Evolutionary conservation across 2,329 filamentous ascomycete genomes (phyloP).

Genomic region (Ophiocordyceps camponoti-saundersi): DNA sequence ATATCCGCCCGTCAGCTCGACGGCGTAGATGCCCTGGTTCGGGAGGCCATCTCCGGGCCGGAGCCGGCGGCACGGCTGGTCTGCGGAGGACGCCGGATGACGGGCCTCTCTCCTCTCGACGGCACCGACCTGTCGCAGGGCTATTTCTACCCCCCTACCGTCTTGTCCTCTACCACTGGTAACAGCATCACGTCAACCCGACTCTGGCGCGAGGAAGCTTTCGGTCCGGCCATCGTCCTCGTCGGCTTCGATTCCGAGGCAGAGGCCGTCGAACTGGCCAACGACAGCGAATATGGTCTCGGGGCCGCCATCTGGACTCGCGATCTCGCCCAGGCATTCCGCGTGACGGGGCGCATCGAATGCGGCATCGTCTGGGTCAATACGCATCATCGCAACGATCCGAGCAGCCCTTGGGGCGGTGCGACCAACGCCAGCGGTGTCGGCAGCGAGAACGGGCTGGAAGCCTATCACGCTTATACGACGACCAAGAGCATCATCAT

Average conservation of each 20-base stretch:
- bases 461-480: conserved; percentile 43
- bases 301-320: conserved; percentile 63
- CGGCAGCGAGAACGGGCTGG: conserved; percentile 56
- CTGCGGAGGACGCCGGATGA: conserved; percentile 30
- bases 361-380: conserved; percentile 44
- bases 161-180: conserved; percentile 37
- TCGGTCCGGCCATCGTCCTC: conserved; percentile 64
- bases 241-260: conserved; percentile 59
- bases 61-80: conserved; percentile 16
- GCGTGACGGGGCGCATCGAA: conserved; percentile 52
- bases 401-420: conserved; percentile 54
- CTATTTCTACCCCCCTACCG: conserved; percentile 69
- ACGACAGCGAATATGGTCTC: conserved; percentile 60
- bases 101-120: conserved; percentile 29
- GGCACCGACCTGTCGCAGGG: conserved; percentile 33
- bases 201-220: conserved; percentile 68
- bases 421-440: conserved; percentile 45
- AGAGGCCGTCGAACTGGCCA: conserved; percentile 52
- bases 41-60: conserved; percentile 39
- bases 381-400: conserved; percentile 56
- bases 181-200: conserved; percentile 48
- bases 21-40: conserved; percentile 49
- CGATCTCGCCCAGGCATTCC: conserved; percentile 58
- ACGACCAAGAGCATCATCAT: conserved; percentile 50
- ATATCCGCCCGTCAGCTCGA: conserved; percentile 45